phyloP scores from a whole-genome alignment of 805 yeast genomes.

The Starmerella gropengiesseri region DNA sequence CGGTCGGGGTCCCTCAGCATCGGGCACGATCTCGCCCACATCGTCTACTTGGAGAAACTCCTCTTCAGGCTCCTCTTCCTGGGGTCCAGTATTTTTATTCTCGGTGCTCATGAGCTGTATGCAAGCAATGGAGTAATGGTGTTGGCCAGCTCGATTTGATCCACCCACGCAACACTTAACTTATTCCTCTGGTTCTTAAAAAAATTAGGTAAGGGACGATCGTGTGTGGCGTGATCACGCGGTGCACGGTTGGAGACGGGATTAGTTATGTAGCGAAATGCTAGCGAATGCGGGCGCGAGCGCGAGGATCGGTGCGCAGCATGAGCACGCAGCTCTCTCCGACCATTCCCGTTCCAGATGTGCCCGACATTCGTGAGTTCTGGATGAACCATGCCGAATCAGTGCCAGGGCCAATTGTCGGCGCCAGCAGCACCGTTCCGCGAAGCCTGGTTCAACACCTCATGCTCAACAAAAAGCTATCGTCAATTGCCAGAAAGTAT shows the following conservation, averaged over 20 bases:
- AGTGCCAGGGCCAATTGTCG: conserved; percentile 11
- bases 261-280: no score
- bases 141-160: no score
- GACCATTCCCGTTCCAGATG: not conserved
- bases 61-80: conserved; percentile 3
- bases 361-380: conserved; percentile 6
- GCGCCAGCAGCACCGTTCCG: conserved; percentile 10
- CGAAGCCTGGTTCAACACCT: conserved; percentile 11
- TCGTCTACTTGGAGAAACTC: conserved; percentile 23
- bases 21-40: conserved; percentile 27
- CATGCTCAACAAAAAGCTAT: conserved; percentile 13
- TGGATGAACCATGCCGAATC: conserved; percentile 12
- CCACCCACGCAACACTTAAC: no score
- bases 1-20: conserved; percentile 29
- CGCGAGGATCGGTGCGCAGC: not conserved
- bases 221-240: no score
- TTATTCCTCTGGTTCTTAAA: no score
- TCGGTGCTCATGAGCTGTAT: no score
- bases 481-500: conserved; percentile 14
- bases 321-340: not conserved
- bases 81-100: not conserved
- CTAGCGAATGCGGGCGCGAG: no score
- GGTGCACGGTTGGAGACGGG: no score
- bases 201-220: no score
- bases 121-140: no score